phyloP scores from a whole-genome alignment of 1,284 basidiomycete species.

The Tilletia caries region DNA sequence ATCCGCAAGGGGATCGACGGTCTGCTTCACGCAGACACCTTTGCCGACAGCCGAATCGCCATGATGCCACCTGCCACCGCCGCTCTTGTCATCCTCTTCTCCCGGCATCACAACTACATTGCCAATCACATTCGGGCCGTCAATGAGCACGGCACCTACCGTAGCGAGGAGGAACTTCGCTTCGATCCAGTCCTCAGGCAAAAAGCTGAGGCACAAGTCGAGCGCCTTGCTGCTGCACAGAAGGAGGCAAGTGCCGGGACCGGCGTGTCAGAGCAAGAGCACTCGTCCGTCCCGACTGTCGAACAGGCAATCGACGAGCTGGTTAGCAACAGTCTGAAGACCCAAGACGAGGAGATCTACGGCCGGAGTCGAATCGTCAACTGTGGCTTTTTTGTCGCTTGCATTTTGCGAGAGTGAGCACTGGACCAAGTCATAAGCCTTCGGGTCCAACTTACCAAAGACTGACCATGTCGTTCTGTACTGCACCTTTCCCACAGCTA shows the following conservation, averaged over 20 bases:
- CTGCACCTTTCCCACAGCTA: too few species aligned
- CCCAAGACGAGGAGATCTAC: constrained; percentile 52
- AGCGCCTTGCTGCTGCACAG: not conserved
- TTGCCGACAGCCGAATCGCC: constrained; percentile 67
- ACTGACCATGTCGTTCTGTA: too few species aligned
- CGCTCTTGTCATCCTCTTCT: constrained; percentile 68
- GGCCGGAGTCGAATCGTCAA: constrained; percentile 55
- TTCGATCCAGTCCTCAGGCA: constrained; percentile 1
- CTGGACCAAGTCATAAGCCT: too few species aligned
- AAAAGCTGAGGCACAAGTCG: not conserved
- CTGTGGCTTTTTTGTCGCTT: constrained; percentile 22
- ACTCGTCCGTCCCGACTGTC: not conserved
- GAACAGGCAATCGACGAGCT: constrained; percentile 25
- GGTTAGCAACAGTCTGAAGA: constrained; percentile 15
- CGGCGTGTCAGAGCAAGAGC: not conserved
- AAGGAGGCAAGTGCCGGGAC: not conserved
- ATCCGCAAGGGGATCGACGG: constrained; percentile 60
- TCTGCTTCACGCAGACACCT: constrained; percentile 67
- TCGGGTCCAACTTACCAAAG: too few species aligned
- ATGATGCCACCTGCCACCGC: constrained; percentile 71
- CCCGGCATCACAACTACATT: constrained; percentile 69
- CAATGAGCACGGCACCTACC: constrained; percentile 29
- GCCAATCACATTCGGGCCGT: constrained; percentile 65
- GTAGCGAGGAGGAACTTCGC: not conserved
- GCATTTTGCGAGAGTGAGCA: constrained; percentile 29